phyloP scores from a whole-genome alignment of 75 land plant genomes.

The Sequoiadendron giganteum region DNA sequence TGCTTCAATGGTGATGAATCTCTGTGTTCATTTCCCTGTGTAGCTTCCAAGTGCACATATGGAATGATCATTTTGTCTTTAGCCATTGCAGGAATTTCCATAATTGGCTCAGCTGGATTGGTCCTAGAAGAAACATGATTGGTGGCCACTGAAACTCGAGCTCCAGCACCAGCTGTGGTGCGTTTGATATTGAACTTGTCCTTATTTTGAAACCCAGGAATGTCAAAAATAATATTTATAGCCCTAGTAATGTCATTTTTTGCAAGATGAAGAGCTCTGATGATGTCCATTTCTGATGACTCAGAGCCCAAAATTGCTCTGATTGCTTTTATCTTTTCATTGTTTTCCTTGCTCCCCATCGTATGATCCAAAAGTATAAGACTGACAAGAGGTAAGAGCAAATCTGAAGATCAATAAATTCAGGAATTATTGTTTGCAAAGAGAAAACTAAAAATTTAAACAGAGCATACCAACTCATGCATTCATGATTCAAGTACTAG shows the following conservation, averaged over 20 bases:
- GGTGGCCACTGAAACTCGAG: background rate
- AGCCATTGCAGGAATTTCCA: background rate
- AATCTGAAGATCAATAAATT: background rate
- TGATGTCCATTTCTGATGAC: slow-evolving; percentile 78
- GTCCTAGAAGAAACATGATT: background rate
- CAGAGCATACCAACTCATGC: background rate
- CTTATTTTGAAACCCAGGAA: slow-evolving; percentile 35
- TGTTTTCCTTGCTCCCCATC: slow-evolving; percentile 51
- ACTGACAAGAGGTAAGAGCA: background rate
- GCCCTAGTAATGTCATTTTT: slow-evolving; percentile 75
- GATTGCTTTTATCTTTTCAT: slow-evolving; percentile 49
- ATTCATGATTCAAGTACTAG: background rate
- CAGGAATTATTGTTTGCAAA: background rate
- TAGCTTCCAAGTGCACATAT: background rate
- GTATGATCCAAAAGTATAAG: background rate
- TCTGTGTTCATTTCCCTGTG: background rate
- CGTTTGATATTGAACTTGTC: slow-evolving; percentile 14
- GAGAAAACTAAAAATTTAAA: background rate
- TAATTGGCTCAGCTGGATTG: background rate
- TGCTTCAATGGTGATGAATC: background rate
- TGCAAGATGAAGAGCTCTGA: slow-evolving; percentile 85
- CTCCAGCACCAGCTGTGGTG: slow-evolving; percentile 23
- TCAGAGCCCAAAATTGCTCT: slow-evolving; percentile 63
- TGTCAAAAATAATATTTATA: slow-evolving; percentile 80
- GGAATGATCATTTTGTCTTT: background rate